These are phyloP conservation scores for Akanthomyces dipterigenus DNA, from an alignment of 2,329 filamentous ascomycete genomes.

Conservation along the genomic window DNA sequence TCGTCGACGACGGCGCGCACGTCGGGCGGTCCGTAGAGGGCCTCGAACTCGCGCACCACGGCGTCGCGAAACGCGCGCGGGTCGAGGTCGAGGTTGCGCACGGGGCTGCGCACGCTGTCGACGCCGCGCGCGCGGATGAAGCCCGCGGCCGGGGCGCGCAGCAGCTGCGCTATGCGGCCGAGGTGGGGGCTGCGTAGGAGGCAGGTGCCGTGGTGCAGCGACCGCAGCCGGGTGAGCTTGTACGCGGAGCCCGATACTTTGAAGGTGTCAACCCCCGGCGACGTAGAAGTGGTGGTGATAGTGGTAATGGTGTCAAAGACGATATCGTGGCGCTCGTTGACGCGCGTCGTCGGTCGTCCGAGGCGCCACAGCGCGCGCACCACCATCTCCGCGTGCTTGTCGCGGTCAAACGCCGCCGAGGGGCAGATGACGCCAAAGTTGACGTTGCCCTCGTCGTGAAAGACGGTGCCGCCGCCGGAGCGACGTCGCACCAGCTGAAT, in stretches of 20 bases:
- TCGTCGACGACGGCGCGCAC: slow-evolving; percentile 40
- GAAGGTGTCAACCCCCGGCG: slow-evolving; percentile 39
- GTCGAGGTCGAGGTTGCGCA: slow-evolving; percentile 66
- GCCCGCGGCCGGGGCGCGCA: slow-evolving; percentile 70
- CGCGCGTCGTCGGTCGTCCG: slow-evolving; percentile 54
- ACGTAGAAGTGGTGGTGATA: too few relatives aligned
- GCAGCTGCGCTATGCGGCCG: slow-evolving; percentile 56
- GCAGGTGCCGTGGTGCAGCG: slow-evolving; percentile 90
- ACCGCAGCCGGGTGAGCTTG: slow-evolving; percentile 74
- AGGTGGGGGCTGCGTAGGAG: slow-evolving; percentile 74
- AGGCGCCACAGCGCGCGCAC: slow-evolving; percentile 67
- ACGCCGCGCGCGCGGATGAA: slow-evolving; percentile 80
- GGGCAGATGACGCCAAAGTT: slow-evolving; percentile 93
- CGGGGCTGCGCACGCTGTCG: slow-evolving; percentile 80
- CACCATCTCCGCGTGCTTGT: slow-evolving; percentile 89
- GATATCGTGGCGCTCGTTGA: slow-evolving; percentile 92
- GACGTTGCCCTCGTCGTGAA: slow-evolving; percentile 87
- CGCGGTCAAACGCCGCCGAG: slow-evolving; percentile 65
- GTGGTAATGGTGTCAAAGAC: slow-evolving; percentile 64
- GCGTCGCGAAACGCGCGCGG: slow-evolving; percentile 42
- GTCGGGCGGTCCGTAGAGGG: slow-evolving; percentile 52
- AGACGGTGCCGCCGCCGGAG: slow-evolving; percentile 87
- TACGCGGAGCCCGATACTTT: slow-evolving; percentile 95
- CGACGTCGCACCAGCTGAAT: slow-evolving; percentile 70
- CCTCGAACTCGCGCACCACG: slow-evolving; percentile 58